Base-by-base conservation (phyloP, 495 filamentous ascomycete species). In the Podospora conica region DNA sequence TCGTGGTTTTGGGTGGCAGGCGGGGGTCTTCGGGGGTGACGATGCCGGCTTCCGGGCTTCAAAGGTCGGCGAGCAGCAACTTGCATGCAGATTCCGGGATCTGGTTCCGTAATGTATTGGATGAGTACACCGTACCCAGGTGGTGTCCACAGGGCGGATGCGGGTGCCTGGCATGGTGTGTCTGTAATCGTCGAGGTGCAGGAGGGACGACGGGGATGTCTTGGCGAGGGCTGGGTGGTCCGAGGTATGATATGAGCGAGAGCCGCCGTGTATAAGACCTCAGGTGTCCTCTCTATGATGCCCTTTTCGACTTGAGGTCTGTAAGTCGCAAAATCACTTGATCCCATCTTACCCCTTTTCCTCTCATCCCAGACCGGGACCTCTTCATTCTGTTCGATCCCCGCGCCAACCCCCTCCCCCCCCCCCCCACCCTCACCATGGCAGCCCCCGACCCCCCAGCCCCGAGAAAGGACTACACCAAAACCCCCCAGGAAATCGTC, bases 401-500 rank as follows among this genome's bases (percentile, higher is more conserved):
- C n/a, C n/a, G n/a, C n/a, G n/a, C n/a, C n/a, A n/a, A n/a, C n/a
- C n/a, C n/a, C n/a, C n/a, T n/a, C n/a, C n/a, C n/a, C 22, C 9
- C 6, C 21, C 7, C 18, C 15, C 15, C n/a, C 25, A 28, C 9
- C 23, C 15, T 25, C 21, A 66, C 28, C 48, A 10, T 58, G 25
- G 40, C 60, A 18, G n/a, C 58, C 21, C 54, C 60, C 24, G 11
- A 22, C 18, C 31, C 55, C 9, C 11, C 28, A 12, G 12, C 29
- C 29, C 60, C 53, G 54, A 69, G 65, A 31, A 70, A 69, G 22
- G 67, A 70, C 65, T 58, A 48, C 63, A 68, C 28, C 68, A 73
- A 73, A 68, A 71, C 73, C 8, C 73, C 73, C 15, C 71, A 75
- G 53, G 69, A 73, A 60, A 48, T 73, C 12, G 66, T 75, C 40